These are phyloP conservation scores for Pyropia yezoensis DNA, from an alignment of 23 red algal genomes.

Conservation along the genomic window DNA sequence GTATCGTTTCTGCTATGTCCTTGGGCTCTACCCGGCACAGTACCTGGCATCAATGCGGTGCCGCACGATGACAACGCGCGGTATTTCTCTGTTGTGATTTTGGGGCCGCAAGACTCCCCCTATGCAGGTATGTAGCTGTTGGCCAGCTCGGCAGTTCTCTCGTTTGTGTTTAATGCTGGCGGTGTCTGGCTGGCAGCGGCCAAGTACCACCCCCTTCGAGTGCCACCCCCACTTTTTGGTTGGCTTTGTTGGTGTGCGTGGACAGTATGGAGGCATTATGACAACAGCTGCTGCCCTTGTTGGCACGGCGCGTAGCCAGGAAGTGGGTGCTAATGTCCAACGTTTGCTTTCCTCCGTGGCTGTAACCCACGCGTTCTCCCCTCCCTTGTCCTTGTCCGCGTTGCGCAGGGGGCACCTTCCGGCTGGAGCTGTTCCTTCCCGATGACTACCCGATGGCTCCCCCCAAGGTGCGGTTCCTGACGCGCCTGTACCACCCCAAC, in stretches of 20 bases:
- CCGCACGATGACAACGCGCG: constrained; percentile 89
- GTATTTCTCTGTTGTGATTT: constrained; percentile 84
- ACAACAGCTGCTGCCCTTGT: constrained; percentile 1
- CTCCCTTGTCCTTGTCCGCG: neutral
- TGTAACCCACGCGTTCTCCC: neutral
- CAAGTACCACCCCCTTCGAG: too few species aligned
- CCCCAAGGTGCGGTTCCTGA: constrained; percentile 91
- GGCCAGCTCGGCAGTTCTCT: neutral
- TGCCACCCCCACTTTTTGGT: too few species aligned
- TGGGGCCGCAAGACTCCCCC: constrained; percentile 84
- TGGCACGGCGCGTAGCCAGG: neutral
- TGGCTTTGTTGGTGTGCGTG: neutral
- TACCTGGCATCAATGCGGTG: constrained; percentile 82
- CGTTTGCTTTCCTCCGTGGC: neutral
- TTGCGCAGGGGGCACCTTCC: constrained; percentile 52
- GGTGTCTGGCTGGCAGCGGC: too few species aligned
- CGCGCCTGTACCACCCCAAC: constrained; percentile 97
- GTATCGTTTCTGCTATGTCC: too few species aligned
- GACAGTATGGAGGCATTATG: neutral
- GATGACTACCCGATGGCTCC: constrained; percentile 93
- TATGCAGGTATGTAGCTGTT: constrained; percentile 35
- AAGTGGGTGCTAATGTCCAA: neutral
- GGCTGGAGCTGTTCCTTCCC: constrained; percentile 93
- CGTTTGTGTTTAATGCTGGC: too few species aligned
- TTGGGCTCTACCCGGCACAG: constrained; percentile 2